A percentile compares a stretch with the other conserved stretches of the same genome.
Evolutionary conservation across 495 filamentous ascomycete genomes (phyloP).

Genomic region (Penicillium herquei): DNA sequence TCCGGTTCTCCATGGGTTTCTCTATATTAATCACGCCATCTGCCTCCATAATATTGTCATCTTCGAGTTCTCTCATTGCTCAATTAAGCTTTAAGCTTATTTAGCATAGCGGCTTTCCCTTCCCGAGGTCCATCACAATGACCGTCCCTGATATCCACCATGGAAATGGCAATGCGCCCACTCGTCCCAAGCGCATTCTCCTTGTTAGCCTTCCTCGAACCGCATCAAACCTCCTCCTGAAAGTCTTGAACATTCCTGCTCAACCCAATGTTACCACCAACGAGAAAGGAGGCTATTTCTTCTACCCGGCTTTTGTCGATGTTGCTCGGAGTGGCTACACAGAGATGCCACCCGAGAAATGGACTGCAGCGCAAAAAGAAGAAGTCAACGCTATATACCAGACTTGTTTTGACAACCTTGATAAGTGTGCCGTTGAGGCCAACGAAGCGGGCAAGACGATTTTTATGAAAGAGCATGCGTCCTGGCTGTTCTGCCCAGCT

Average conservation of each 20-base stretch:
- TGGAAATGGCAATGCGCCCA: too few relatives aligned
- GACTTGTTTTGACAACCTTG: slow-evolving; percentile 23
- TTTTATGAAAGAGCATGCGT: slow-evolving; percentile 42
- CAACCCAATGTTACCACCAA: slow-evolving; percentile 31
- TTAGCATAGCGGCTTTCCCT: not conserved
- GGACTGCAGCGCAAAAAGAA: slow-evolving; percentile 21
- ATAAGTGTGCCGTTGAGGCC: slow-evolving; percentile 22
- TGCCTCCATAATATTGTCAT: slow-evolving; percentile 1
- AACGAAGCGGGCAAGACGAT: slow-evolving; percentile 27
- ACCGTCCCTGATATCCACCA: not conserved
- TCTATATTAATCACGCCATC: slow-evolving; percentile 11
- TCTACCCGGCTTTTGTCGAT: slow-evolving; percentile 18
- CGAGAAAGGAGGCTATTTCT: slow-evolving; percentile 40
- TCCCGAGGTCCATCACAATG: not conserved
- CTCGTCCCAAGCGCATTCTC: slow-evolving; percentile 9
- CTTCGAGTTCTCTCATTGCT: slow-evolving; percentile 6
- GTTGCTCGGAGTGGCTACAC: not conserved
- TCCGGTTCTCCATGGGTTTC: too few relatives aligned
- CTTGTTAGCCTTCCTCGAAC: slow-evolving; percentile 40
- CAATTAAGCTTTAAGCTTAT: slow-evolving; percentile 8
- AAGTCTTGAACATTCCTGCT: slow-evolving; percentile 35
- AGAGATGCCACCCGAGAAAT: slow-evolving; percentile 22
- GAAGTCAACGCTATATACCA: slow-evolving; percentile 15
- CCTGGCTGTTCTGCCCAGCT: slow-evolving; percentile 1
- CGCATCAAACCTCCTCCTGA: slow-evolving; percentile 41